Conservation (phyloP, 768 basidiomycete genomes). For the Xanthoconium purpureum region DNA sequence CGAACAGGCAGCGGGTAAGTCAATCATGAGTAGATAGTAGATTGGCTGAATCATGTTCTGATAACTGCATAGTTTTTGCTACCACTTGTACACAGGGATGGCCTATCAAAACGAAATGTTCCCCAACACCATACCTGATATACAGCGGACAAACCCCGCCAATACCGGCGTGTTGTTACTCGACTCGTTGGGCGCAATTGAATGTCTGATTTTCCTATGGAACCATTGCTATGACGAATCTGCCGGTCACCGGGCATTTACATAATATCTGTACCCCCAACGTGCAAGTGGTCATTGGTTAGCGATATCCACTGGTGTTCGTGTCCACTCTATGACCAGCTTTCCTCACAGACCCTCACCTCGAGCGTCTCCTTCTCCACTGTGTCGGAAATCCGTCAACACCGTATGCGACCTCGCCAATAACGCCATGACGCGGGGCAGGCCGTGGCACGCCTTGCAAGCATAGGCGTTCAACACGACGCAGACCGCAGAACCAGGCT, state of each 20-base stretch:
- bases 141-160: constrained; percentile 95
- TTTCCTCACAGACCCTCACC: too few relatives aligned
- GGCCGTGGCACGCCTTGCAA: constrained; percentile 82
- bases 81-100: constrained; percentile 96
- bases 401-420: constrained; percentile 75
- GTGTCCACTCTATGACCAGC: too few relatives aligned
- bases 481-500: constrained; percentile 26
- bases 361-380: constrained; percentile 71
- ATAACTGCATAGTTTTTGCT: constrained; percentile 67
- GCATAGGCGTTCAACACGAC: constrained; percentile 68
- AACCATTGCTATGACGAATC: constrained; percentile 98
- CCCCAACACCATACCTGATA: constrained; percentile 94
- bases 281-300: too few relatives aligned
- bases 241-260: constrained; percentile 87
- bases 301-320: too few relatives aligned
- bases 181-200: constrained; percentile 94
- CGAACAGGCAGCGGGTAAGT: constrained; percentile 92
- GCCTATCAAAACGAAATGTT: constrained; percentile 96
- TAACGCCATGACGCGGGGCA: constrained; percentile 67
- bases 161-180: constrained; percentile 94
- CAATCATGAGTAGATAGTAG: background rate
- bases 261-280: too few relatives aligned
- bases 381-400: constrained; percentile 68
- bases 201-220: constrained; percentile 99
- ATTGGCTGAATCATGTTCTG: background rate